A percentile compares a stretch with the other conserved stretches of the same genome.
phyloP scores from a whole-genome alignment of 1,284 basidiomycete species.

The Amylostereum areolatum region DNA sequence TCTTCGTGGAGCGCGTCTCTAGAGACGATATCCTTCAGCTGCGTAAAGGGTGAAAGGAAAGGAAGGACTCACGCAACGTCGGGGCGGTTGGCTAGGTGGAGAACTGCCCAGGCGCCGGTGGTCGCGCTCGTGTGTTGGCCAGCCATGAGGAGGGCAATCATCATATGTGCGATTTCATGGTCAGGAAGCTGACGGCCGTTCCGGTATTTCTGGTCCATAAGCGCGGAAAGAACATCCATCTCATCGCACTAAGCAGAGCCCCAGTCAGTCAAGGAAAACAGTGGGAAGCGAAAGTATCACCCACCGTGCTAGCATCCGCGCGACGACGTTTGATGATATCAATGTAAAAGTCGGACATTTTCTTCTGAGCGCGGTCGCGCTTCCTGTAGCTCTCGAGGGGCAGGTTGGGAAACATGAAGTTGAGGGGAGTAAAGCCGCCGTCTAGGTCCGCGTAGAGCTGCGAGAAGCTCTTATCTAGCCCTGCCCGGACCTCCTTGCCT shows the following conservation, averaged over 20 bases:
- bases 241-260: constrained; percentile 46
- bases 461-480: constrained; percentile 82
- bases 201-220: constrained; percentile 85
- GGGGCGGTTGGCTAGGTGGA: constrained; percentile 81
- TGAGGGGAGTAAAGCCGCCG: constrained; percentile 86
- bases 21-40: not conserved
- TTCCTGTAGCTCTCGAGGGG: constrained; percentile 86
- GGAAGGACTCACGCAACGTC: constrained; percentile 62
- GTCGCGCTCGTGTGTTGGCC: constrained; percentile 98
- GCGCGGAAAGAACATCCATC: constrained; percentile 92
- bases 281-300: constrained; percentile 15
- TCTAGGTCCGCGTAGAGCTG: constrained; percentile 88
- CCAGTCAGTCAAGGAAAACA: not conserved
- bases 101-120: constrained; percentile 86
- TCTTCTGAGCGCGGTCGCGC: constrained; percentile 86
- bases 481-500: constrained; percentile 82
- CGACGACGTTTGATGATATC: constrained; percentile 81
- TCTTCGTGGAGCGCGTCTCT: constrained; percentile 84
- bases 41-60: not conserved
- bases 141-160: constrained; percentile 95
- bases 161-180: constrained; percentile 93
- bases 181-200: constrained; percentile 77
- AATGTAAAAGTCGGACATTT: constrained; percentile 94
- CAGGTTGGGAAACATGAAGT: constrained; percentile 93
- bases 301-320: constrained; percentile 34